These are phyloP conservation scores for Boletus eberwhitei DNA, from an alignment of 768 basidiomycete species.

Conservation along the genomic window DNA sequence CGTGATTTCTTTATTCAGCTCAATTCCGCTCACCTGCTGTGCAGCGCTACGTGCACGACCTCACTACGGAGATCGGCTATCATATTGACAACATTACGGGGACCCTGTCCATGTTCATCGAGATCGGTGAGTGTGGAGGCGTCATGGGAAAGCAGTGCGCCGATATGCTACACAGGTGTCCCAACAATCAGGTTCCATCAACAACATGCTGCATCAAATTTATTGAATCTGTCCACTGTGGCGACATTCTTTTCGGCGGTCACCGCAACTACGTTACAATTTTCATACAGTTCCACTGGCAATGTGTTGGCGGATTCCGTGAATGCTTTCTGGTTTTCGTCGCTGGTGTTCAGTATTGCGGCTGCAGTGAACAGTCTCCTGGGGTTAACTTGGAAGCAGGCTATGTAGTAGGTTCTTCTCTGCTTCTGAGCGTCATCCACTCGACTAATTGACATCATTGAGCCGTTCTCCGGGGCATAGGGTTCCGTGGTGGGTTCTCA, in stretches of 20 bases:
- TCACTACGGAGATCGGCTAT: slow-evolving; percentile 49
- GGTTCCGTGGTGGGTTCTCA: slow-evolving; percentile 59
- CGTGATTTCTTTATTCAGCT: slow-evolving; percentile 26
- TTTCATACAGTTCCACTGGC: slow-evolving; percentile 37
- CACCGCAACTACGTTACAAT: slow-evolving; percentile 50
- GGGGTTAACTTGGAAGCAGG: slow-evolving; percentile 54
- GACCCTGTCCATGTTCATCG: slow-evolving; percentile 50
- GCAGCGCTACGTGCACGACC: slow-evolving; percentile 53
- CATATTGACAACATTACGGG: slow-evolving; percentile 51
- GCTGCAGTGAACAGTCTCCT: slow-evolving; percentile 52
- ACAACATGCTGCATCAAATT: slow-evolving; percentile 46
- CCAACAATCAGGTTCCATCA: slow-evolving; percentile 55
- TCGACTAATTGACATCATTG: slow-evolving; percentile 19
- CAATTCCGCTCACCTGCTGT: slow-evolving; percentile 53
- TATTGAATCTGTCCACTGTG: slow-evolving; percentile 50
- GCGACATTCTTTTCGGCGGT: slow-evolving; percentile 56
- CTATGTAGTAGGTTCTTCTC: slow-evolving; percentile 46
- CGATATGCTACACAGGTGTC: slow-evolving; percentile 41
- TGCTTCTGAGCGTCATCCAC: slow-evolving; percentile 5
- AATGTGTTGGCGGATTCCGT: slow-evolving; percentile 40
- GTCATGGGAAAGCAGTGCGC: slow-evolving; percentile 17
- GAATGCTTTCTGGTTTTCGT: slow-evolving; percentile 54
- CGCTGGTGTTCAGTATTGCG: slow-evolving; percentile 51
- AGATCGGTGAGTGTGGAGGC: slow-evolving; percentile 42
- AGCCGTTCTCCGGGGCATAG: slow-evolving; percentile 54